phyloP scores from a whole-genome alignment of 169 alveolate species.

The Theileria luwenshuni region DNA sequence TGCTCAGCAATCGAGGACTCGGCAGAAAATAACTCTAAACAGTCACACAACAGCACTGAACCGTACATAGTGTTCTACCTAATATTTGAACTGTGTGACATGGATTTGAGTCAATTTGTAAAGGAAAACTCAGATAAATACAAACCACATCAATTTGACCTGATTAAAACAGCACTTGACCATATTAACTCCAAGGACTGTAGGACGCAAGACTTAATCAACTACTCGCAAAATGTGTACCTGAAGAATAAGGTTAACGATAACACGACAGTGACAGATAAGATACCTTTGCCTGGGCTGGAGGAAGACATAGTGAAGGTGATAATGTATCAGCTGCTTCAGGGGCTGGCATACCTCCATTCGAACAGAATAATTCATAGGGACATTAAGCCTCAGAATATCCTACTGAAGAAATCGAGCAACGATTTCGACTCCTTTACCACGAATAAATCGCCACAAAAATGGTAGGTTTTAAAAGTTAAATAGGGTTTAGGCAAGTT shows the following conservation, averaged over 20 bases:
- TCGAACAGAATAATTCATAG: conserved; percentile 76
- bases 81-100: conserved; percentile 67
- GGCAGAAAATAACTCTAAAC: conserved; percentile 16
- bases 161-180: conserved; percentile 29
- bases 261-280: conserved; percentile 9
- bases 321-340: conserved; percentile 74
- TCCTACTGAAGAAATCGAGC: conserved; percentile 68
- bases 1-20: conserved; percentile 65
- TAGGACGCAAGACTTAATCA: conserved; percentile 49
- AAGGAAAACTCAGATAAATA: conserved; percentile 33
- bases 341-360: conserved; percentile 73
- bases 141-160: conserved; percentile 55
- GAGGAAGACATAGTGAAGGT: conserved; percentile 75
- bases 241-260: conserved; percentile 43
- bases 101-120: conserved; percentile 65
- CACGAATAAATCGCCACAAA: conserved; percentile 46
- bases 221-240: conserved; percentile 51
- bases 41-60: conserved; percentile 3
- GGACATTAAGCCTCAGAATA: conserved; percentile 80
- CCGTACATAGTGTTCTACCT: conserved; percentile 60
- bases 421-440: conserved; percentile 18
- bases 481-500: conserved; percentile 54
- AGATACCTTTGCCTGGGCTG: conserved; percentile 73
- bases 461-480: conserved; percentile 34
- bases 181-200: conserved; percentile 51